Base-by-base conservation (phyloP, 2,329 filamentous ascomycete species). In the Paradendryphiella salina region DNA sequence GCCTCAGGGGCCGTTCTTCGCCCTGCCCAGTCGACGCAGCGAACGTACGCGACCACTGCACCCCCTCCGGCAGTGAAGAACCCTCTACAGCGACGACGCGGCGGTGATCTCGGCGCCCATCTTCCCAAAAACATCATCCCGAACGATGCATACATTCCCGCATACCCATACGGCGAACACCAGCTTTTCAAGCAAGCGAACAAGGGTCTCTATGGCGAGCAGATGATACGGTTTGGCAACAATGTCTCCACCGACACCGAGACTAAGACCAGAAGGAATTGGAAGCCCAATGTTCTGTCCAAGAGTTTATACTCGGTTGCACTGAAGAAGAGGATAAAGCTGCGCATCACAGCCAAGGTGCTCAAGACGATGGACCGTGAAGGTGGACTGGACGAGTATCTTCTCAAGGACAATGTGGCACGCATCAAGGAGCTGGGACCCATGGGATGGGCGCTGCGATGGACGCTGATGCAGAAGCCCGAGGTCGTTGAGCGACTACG, bases 351-450 rank as follows among this genome's bases (percentile, higher is more conserved):
- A 5, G 80, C 87, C 33, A 81, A 83, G 49, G 88, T 90, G 20
- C 79, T 80, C 52, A 70, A 76, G 56, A 79, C 73, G 29, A 89
- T 97, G 68, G 85, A 90, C 70, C 93, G 91, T 71, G 85, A 87
- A 56, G 93, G 93, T 52, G 91, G 94, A 6, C 80, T 99, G 58
- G 94, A 99, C 73, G 85, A 91, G 67, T 99, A 99, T 76, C 79
- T 99, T 37, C 79, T 96, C 34, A 91, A 90, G 61, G 82, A 85
- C 71, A 94, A 90, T 76, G 79, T 87, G 13, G 82, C 80, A 33
- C 83, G 94, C 57, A 81, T 97, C 68, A 89, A 86, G 77, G 90
- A 96, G 74, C 79, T 99, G 50, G 94, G 94, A 4, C 85, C 93
- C 44, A 87, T 87, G 59, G 94, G 94, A 5, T 99, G 94, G 94